Percentiles rank a stretch among this genome's conserved stretches.
These are phyloP conservation scores for Kwoniella dejecticola DNA, from an alignment of 768 basidiomycete genomes.

Conservation along the genomic window DNA sequence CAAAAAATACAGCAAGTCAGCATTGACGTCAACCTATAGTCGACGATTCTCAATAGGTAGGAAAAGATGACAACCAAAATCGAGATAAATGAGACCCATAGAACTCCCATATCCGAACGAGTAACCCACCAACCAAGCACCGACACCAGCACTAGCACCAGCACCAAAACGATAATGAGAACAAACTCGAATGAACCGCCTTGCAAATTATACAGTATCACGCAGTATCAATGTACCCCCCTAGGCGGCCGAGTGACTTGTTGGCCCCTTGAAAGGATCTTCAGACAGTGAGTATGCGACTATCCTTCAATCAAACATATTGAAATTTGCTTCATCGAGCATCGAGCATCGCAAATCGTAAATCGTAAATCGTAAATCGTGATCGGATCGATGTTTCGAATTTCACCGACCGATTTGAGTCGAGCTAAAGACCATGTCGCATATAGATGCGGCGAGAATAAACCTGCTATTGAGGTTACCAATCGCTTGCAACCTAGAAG, in stretches of 20 bases:
- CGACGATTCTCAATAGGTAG: too few species aligned
- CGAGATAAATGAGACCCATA: too few species aligned
- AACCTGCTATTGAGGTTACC: constrained; percentile 47
- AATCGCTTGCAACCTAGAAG: constrained; percentile 21
- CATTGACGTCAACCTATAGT: too few species aligned
- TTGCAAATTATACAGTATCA: constrained; percentile 48
- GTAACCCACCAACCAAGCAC: too few species aligned
- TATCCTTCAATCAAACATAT: constrained; percentile 1
- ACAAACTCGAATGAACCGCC: constrained; percentile 6
- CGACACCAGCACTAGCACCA: too few species aligned
- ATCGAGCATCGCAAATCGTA: not conserved
- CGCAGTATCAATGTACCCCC: constrained; percentile 51
- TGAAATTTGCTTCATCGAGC: not conserved
- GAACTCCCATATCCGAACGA: too few species aligned
- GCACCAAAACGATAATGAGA: not conserved
- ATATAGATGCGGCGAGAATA: constrained; percentile 35
- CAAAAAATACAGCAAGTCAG: too few species aligned
- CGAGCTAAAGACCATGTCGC: not conserved
- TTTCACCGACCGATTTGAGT: not conserved
- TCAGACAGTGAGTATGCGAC: constrained; percentile 53
- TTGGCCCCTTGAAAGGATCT: constrained; percentile 52
- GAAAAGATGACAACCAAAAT: too few species aligned
- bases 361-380: too few species aligned
- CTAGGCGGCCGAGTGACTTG: constrained; percentile 43
- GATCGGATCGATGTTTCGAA: not conserved